Evolutionary conservation across 2,329 filamentous ascomycete genomes (phyloP), one percentile per base, ranked within the genome.

Genomic region (Colletotrichum navitas): DNA sequence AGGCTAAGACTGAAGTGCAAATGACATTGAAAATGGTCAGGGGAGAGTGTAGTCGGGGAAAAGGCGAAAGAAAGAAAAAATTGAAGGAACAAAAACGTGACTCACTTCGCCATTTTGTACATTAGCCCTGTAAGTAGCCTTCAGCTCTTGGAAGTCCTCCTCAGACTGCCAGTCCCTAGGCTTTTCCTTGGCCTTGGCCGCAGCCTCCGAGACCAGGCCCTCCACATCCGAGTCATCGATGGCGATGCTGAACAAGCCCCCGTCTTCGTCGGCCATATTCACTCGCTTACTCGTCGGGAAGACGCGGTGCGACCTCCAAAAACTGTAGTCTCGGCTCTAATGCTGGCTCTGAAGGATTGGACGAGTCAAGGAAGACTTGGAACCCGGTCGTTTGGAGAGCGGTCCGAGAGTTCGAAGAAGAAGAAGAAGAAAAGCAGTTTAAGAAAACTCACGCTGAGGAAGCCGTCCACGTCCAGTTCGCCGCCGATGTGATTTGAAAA

Each of bases 51-150:
- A 24, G 26, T 21, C 7, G 18, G 12, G 26, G 4, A 11, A 34
- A 29, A 47, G 18, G n/a, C 68, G 21, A 4, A 41, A 41, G 21
- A 4, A 41, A 41, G 18, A 5, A 41, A 39, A 39, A 39, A 39
- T 12, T 41, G 56, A 43, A 29, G 36, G n/a, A 24, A 49, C 18
- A 4, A 21, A 7, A 43, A 24, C 21, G n/a, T 60, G 24, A 77
- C 82, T 73, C 76, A 88, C 88, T 74, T 89, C 80, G 69, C 88
- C 88, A 71, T 89, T 87, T 75, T 89, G 86, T 47, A 88, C 76
- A 74, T 87, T 88, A 29, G 80, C 81, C 21, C 74, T 75, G 69
- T 89, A 90, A 1, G 75, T 78, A 5, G 75, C 77, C 76, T 83
- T 84, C 3, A 89, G 80, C 6, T 78, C 80, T 72, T 83, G 83